Evolutionary conservation across 331 rosid species (phyloP).

Genomic region (Malus hybrid): DNA sequence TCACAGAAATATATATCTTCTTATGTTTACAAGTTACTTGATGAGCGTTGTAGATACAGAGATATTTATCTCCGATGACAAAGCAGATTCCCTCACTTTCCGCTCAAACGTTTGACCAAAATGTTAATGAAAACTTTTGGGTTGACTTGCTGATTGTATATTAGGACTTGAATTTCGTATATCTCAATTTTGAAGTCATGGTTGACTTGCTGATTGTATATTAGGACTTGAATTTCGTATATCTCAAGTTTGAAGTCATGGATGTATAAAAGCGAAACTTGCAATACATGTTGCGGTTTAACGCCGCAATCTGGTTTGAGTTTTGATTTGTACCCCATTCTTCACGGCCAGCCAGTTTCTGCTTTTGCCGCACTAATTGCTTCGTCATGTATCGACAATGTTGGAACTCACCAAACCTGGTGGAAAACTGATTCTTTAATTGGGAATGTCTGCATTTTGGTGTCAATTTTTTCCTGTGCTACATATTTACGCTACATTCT

Average conservation of each 20-base stretch:
- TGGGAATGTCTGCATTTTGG: not conserved
- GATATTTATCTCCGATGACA: too few species aligned
- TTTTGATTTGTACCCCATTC: not conserved
- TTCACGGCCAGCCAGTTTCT: not conserved
- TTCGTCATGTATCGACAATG: not conserved
- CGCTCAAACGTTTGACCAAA: too few species aligned
- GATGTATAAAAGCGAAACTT: not conserved
- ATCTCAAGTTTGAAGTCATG: not conserved
- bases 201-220: not conserved
- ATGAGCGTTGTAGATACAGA: too few species aligned
- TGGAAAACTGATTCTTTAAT: not conserved
- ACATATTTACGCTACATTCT: not conserved
- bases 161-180: too few species aligned
- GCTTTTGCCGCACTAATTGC: not conserved
- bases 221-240: too few species aligned
- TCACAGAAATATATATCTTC: too few species aligned
- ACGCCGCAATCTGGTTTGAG: not conserved
- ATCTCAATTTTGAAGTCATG: not conserved
- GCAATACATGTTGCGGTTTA: not conserved
- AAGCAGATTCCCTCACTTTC: too few species aligned
- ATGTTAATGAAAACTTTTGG: too few species aligned
- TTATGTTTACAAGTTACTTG: too few species aligned
- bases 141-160: too few species aligned
- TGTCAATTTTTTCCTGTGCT: not conserved
- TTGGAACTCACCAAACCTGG: not conserved